These are phyloP conservation scores for Colletotrichum spinosum DNA, from an alignment of 2,329 filamentous ascomycete species.

Conservation along the genomic window DNA sequence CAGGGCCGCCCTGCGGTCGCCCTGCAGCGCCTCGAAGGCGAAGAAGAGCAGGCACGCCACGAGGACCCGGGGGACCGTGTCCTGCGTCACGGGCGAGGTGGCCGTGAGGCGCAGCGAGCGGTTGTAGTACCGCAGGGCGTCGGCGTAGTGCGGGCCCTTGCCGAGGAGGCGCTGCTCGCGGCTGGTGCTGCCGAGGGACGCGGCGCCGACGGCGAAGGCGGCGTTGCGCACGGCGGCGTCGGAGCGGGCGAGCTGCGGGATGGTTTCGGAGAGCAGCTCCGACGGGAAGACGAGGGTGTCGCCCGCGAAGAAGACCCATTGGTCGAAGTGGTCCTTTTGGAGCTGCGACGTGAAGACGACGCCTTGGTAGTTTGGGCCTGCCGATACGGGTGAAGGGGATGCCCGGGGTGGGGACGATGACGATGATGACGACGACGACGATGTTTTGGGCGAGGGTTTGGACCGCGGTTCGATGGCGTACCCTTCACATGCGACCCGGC, in stretches of 20 bases:
- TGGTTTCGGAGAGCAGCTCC: slow-evolving; percentile 36
- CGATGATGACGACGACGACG: neutral
- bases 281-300: slow-evolving; percentile 29
- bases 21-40: slow-evolving; percentile 54
- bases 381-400: slow-evolving; percentile 11
- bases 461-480: slow-evolving; percentile 19
- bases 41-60: slow-evolving; percentile 55
- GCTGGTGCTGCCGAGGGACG: slow-evolving; percentile 12
- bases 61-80: slow-evolving; percentile 34
- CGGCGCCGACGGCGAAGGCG: slow-evolving; percentile 54
- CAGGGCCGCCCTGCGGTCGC: slow-evolving; percentile 52
- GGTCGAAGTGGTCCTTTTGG: slow-evolving; percentile 29
- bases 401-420: neutral
- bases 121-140: slow-evolving; percentile 27
- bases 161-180: slow-evolving; percentile 23
- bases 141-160: slow-evolving; percentile 6
- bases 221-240: slow-evolving; percentile 48
- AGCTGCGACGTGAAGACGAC: slow-evolving; percentile 28
- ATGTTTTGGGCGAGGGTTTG: neutral
- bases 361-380: slow-evolving; percentile 29
- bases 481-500: slow-evolving; percentile 22
- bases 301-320: slow-evolving; percentile 20
- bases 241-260: slow-evolving; percentile 32
- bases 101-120: slow-evolving; percentile 21
- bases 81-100: slow-evolving; percentile 9